Evolutionary conservation across 2,329 filamentous ascomycete genomes (phyloP).

Genomic region (Alternaria postmessia): DNA sequence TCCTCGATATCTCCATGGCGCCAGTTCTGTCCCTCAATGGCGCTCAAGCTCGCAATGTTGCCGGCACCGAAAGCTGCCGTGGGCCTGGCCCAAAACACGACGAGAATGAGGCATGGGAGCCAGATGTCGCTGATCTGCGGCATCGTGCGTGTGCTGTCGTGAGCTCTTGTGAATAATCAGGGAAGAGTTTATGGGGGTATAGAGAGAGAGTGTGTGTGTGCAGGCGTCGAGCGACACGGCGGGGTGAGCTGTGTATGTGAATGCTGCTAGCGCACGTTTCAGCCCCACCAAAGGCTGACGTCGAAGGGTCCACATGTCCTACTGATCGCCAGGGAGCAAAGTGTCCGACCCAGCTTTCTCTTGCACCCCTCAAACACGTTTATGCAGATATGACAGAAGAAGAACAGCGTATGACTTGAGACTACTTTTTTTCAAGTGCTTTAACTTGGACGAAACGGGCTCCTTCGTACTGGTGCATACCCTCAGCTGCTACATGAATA

Average conservation of each 20-base stretch:
- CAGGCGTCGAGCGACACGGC: not conserved
- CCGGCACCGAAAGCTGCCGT: constrained; percentile 84
- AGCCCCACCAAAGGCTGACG: constrained; percentile 16
- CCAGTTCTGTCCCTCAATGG: constrained; percentile 83
- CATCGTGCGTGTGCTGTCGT: constrained; percentile 27
- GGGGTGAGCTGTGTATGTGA: not conserved
- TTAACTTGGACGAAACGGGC: no score
- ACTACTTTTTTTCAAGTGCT: no score
- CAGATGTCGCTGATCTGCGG: constrained; percentile 46
- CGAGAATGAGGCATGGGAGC: constrained; percentile 53
- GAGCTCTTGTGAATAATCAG: constrained; percentile 4
- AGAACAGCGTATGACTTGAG: no score
- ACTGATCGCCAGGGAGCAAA: not conserved
- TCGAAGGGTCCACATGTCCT: not conserved
- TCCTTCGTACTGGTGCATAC: no score
- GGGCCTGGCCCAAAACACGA: constrained; percentile 74
- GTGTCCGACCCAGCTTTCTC: not conserved
- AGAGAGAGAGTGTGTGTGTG: no score
- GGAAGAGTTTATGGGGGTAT: not conserved
- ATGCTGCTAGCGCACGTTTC: constrained; percentile 8
- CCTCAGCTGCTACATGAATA: no score
- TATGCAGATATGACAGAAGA: no score
- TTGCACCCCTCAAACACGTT: not conserved
- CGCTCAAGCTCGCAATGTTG: constrained; percentile 83
- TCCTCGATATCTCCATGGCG: constrained; percentile 82